Evolutionary conservation across 1,284 basidiomycete species (phyloP).

Genomic region (Austroboletus novae-zelandiae): DNA sequence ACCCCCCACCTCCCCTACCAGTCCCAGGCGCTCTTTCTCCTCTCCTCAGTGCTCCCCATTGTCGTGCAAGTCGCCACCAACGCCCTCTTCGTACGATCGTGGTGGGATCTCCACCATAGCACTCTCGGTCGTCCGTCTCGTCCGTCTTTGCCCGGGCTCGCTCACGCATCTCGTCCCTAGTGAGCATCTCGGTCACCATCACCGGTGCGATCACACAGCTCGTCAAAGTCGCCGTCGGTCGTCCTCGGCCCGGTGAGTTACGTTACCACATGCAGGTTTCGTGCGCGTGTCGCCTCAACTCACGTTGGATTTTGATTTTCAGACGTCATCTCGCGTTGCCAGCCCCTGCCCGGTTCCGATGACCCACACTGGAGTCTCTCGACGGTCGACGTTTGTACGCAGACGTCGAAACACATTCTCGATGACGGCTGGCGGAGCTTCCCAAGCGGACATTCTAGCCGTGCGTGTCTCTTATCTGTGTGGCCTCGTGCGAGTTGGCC

Average conservation of each 20-base stretch:
- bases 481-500: background rate
- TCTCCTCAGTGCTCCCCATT: slow-evolving; percentile 49
- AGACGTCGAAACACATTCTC: slow-evolving; percentile 44
- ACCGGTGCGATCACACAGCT: slow-evolving; percentile 65
- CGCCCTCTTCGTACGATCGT: slow-evolving; percentile 49
- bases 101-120: slow-evolving; percentile 72
- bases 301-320: background rate
- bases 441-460: slow-evolving; percentile 72
- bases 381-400: slow-evolving; percentile 63
- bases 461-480: slow-evolving; percentile 32
- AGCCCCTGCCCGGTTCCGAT: slow-evolving; percentile 47
- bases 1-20: slow-evolving; percentile 9
- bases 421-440: slow-evolving; percentile 76
- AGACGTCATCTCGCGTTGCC: slow-evolving; percentile 66
- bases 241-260: slow-evolving; percentile 57
- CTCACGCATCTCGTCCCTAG: slow-evolving; percentile 26
- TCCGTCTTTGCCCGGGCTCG: background rate
- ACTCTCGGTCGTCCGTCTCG: slow-evolving; percentile 50
- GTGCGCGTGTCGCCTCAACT: too few species aligned
- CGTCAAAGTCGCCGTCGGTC: slow-evolving; percentile 65
- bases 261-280: too few species aligned
- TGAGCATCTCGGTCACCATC: slow-evolving; percentile 54
- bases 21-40: slow-evolving; percentile 42
- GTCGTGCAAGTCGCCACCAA: slow-evolving; percentile 52
- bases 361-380: slow-evolving; percentile 64